Percentiles rank a stretch among this genome's conserved stretches.
phyloP scores from a whole-genome alignment of 176 grass and related monocot genomes.

The Avena sativa region DNA sequence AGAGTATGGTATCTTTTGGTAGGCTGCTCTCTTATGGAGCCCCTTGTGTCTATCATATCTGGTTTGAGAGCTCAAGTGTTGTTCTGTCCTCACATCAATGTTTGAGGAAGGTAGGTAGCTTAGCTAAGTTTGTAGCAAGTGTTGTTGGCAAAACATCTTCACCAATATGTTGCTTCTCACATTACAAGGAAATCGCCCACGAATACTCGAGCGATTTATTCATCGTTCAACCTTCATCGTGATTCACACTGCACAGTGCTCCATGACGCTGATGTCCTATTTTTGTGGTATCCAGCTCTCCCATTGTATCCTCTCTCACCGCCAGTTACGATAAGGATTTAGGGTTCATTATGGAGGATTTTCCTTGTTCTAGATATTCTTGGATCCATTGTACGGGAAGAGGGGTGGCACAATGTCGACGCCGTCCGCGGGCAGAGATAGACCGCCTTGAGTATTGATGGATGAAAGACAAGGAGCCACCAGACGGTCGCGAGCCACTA shows the following conservation, averaged over 20 bases:
- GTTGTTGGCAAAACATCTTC: neutral
- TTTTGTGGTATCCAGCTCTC: no score
- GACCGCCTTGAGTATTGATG: neutral
- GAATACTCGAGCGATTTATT: neutral
- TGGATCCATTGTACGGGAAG: no score
- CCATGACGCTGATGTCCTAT: no score
- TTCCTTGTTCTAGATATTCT: no score
- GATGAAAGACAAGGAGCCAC: neutral
- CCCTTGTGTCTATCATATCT: constrained; percentile 22
- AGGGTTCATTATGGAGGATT: no score
- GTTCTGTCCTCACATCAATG: neutral
- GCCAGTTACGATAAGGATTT: no score
- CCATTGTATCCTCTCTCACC: no score
- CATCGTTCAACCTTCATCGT: neutral
- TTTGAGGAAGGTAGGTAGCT: neutral
- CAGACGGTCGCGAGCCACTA: neutral
- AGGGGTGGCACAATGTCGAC: neutral
- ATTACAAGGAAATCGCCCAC: neutral
- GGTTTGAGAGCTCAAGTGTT: constrained; percentile 8
- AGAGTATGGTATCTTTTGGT: constrained; percentile 23
- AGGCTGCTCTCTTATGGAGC: constrained; percentile 41
- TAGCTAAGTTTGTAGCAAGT: neutral
- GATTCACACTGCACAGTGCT: neutral
- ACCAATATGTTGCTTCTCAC: neutral
- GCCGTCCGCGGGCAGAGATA: accelerated